Evolutionary conservation across 2,329 filamentous ascomycete species (phyloP), one percentile per base, ranked within the genome.

Genomic region (Arthrinium phaeospermum): DNA sequence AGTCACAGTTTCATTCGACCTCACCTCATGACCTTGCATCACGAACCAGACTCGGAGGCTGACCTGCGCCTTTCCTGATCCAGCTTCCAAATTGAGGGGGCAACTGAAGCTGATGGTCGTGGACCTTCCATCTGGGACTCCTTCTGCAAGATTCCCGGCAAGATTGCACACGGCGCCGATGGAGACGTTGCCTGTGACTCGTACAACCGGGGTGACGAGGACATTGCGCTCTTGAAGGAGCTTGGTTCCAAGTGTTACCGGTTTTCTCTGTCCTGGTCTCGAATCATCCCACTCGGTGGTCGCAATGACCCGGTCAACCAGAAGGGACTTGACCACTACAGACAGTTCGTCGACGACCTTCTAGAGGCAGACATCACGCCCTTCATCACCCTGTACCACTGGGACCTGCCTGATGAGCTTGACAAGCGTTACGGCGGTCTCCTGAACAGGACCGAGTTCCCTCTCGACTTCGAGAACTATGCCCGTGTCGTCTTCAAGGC

Each of bases 41-140:
- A 67, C 53, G 71, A 71, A 49, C 24, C 2, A 57, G 16, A 45
- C 70, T 68, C 37, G 71, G 27, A 64, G 64, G 68, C 75, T 78
- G 69, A 78, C 72, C 27, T 71, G 44, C 45, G 68, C 73, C 72
- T 76, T 70, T 78, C 76, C 71, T 71, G 71, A 51, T 74, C 6
- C 79, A 96, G 94, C 80, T 97, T 96, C 85, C 94, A 97, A 82
- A 93, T 97, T 77, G 94, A 97, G 85, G 94, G 94, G 72, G 91
- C 91, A 68, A 86, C 88, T 51, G 86, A 92, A 68, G 89, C 92
- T 79, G 94, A 96, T 80, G 94, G 94, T 75, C 93, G 94, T 75
- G 92, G 90, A 30, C 91, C 93, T 71, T 94, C 92, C 74, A 96
- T 97, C 82, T 97, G 94, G 94, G 94, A 97, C 83, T 92, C 89